These are phyloP conservation scores for Parafenestella ontariensis DNA, from an alignment of 2,329 filamentous ascomycete species.

Conservation along the genomic window DNA sequence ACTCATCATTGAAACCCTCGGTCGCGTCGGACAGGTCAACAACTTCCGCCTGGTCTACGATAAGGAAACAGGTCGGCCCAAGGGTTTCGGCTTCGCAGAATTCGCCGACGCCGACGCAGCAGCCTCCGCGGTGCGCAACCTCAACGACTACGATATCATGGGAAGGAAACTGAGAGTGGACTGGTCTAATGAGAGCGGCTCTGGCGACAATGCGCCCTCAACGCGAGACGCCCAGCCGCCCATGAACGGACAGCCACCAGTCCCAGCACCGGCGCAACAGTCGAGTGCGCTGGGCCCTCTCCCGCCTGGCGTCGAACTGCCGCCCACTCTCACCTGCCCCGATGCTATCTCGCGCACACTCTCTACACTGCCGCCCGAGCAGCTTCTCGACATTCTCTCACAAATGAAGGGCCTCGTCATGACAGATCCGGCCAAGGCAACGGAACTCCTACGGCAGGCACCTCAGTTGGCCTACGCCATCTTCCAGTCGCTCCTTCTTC, in stretches of 20 bases:
- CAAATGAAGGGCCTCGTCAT: constrained; percentile 94
- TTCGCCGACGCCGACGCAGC: constrained; percentile 93
- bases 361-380: constrained; percentile 81
- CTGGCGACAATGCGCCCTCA: constrained; percentile 60
- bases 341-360: constrained; percentile 94
- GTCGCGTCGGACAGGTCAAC: constrained; percentile 85
- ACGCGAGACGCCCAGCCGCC: constrained; percentile 56
- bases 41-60: constrained; percentile 96
- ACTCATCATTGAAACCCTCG: constrained; percentile 93
- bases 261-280: constrained; percentile 46
- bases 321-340: constrained; percentile 80
- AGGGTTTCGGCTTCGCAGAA: constrained; percentile 96
- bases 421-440: constrained; percentile 81
- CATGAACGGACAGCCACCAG: constrained; percentile 52
- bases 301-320: constrained; percentile 83
- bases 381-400: constrained; percentile 89
- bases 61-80: constrained; percentile 90
- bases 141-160: constrained; percentile 96
- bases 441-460: constrained; percentile 83
- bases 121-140: constrained; percentile 90
- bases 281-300: constrained; percentile 75
- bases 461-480: constrained; percentile 94
- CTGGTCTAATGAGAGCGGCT: constrained; percentile 90
- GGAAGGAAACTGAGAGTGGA: constrained; percentile 93
- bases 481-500: constrained; percentile 90